Percentiles rank a stretch among this genome's conserved stretches.
These are phyloP conservation scores for Kluyveromyces sp. DNA, from an alignment of 1,139 yeast species.

Conservation along the genomic window DNA sequence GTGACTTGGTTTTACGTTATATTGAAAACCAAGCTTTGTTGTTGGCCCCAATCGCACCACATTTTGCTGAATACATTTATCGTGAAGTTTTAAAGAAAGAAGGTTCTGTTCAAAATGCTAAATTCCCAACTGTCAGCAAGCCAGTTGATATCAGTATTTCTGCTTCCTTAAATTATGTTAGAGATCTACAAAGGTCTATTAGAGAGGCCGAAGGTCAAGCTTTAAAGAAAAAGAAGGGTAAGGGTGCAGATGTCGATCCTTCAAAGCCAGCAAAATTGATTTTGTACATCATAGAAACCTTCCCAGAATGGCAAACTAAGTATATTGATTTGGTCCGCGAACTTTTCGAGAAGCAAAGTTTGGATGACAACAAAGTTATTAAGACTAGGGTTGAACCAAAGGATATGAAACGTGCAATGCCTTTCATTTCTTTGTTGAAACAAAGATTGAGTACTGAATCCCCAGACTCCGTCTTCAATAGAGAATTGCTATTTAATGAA, in stretches of 20 bases:
- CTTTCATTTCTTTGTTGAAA: conserved; percentile 80
- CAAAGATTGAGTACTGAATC: conserved; percentile 62
- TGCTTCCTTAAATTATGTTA: conserved; percentile 71
- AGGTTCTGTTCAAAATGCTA: conserved; percentile 61
- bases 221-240: conserved; percentile 86
- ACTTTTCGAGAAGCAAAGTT: conserved; percentile 55
- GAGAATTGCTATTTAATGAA: conserved; percentile 80
- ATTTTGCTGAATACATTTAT: conserved; percentile 85
- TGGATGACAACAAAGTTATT: conserved; percentile 54
- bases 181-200: conserved; percentile 68
- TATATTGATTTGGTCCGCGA: conserved; percentile 80
- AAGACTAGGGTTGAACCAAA: conserved; percentile 56
- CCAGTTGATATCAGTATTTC: conserved; percentile 54
- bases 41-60: conserved; percentile 92
- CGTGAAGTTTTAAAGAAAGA: conserved; percentile 63
- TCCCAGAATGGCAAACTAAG: conserved; percentile 95
- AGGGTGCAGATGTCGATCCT: conserved; percentile 63
- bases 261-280: conserved; percentile 66
- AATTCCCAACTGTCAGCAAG: conserved; percentile 66
- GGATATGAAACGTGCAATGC: conserved; percentile 96
- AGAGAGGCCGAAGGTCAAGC: conserved; percentile 90
- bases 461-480: conserved; percentile 72
- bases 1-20: conserved; percentile 69
- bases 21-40: conserved; percentile 80
- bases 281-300: conserved; percentile 64